Conservation (phyloP, 768 basidiomycete genomes). For the Fomitopsis pulvina region DNA sequence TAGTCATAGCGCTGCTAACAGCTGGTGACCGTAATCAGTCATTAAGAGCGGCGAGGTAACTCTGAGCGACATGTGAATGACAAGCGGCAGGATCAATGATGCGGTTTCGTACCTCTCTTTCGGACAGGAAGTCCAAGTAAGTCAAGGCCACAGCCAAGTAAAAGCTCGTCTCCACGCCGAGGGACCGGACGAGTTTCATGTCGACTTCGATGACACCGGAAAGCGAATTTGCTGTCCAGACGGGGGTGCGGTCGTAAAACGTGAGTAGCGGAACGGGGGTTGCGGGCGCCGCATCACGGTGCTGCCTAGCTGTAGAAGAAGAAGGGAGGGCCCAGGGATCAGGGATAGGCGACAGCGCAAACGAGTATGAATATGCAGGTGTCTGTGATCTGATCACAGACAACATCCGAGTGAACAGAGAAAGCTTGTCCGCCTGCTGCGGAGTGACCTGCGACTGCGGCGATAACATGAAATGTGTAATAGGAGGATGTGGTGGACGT, state of each 20-base stretch:
- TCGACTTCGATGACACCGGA: conserved; percentile 64
- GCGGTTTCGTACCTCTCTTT: conserved; percentile 55
- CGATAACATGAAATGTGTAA: conserved; percentile 27
- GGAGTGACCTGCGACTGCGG: conserved; percentile 22
- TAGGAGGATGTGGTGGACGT: neutral
- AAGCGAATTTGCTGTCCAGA: conserved; percentile 49
- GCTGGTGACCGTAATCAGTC: conserved; percentile 17
- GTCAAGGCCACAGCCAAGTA: conserved; percentile 72
- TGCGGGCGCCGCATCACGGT: conserved; percentile 19
- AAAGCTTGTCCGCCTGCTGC: conserved; percentile 6
- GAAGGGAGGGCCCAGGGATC: conserved; percentile 18
- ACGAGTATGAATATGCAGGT: conserved; percentile 57
- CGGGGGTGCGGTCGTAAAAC: conserved; percentile 69
- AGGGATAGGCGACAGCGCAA: conserved; percentile 40
- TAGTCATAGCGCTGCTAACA: neutral
- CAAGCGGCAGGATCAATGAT: neutral
- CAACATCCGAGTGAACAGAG: conserved; percentile 23
- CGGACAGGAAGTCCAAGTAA: conserved; percentile 71
- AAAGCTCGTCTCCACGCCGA: conserved; percentile 73
- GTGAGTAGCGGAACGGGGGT: conserved; percentile 45
- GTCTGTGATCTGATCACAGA: conserved; percentile 23
- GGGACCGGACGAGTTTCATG: conserved; percentile 39
- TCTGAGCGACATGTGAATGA: conserved; percentile 14
- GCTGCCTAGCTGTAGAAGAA: conserved; percentile 9
- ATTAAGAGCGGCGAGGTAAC: conserved; percentile 24